A percentile compares a stretch with the other conserved stretches of the same genome.
Evolutionary conservation across 768 basidiomycete species (phyloP).

Genomic region (Amanita phalloides): DNA sequence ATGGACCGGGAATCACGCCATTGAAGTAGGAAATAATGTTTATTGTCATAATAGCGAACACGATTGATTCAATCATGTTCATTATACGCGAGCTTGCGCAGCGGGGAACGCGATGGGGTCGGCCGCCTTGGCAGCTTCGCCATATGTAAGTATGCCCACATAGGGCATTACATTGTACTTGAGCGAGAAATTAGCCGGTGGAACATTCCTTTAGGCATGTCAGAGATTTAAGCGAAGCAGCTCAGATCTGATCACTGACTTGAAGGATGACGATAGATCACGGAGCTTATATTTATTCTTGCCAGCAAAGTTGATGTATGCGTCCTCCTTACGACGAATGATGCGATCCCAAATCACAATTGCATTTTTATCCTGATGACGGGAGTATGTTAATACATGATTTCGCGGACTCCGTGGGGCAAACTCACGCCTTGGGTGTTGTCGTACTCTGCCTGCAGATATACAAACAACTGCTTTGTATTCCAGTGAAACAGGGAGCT

Average conservation of each 20-base stretch:
- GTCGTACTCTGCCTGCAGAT: constrained; percentile 76
- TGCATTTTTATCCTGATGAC: constrained; percentile 49
- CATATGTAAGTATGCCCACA: constrained; percentile 71
- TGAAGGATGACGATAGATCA: constrained; percentile 64
- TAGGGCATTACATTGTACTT: constrained; percentile 91
- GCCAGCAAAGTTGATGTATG: constrained; percentile 48
- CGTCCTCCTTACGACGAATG: constrained; percentile 70
- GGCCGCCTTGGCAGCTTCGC: constrained; percentile 46
- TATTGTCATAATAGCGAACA: not conserved
- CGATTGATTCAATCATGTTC: not conserved
- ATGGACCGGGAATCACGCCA: not conserved
- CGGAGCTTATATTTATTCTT: constrained; percentile 83
- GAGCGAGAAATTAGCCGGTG: constrained; percentile 58
- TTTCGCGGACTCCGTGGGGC: not conserved
- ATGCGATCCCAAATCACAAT: constrained; percentile 93
- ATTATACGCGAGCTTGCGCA: constrained; percentile 28
- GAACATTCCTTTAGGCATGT: constrained; percentile 37
- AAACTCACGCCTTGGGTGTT: constrained; percentile 58
- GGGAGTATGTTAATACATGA: not conserved
- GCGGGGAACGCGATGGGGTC: constrained; percentile 29
- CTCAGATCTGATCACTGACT: constrained; percentile 34
- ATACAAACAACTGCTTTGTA: constrained; percentile 90
- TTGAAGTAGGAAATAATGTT: not conserved
- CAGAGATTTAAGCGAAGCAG: constrained; percentile 1
- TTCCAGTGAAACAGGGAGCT: constrained; percentile 88